Evolutionary conservation across 2,329 filamentous ascomycete species (phyloP), one percentile per base, ranked within the genome.

Genomic region (Pseudocercospora fuligena): DNA sequence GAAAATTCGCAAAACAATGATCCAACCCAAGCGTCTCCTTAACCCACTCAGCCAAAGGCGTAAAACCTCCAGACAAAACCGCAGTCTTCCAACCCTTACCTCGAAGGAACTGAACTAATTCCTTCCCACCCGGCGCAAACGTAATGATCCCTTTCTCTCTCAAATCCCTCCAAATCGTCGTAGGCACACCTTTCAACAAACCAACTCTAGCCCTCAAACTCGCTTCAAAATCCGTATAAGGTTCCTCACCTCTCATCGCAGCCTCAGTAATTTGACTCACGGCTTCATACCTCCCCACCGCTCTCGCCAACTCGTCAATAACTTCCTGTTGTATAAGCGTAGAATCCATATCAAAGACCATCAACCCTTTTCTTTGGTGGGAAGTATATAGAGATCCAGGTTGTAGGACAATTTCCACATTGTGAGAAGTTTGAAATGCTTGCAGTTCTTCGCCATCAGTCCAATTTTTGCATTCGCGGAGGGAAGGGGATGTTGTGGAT

Each of bases 321-420:
- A 97, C 94, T 82, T 99, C 95, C 79, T 99, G 94, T 62, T 94
- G 91, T 78, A 99, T 98, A 67, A 99, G 86, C 0, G 95, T 99
- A 79, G 91, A 95, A 82, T 99, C 95, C 95, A 99, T 99, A 79
- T 99, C 95, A 76, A 99, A 99, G 33, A 97, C 92, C 3, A 94
- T 93, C 11, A 98, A 84, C 8, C 94, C 88, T 19, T n/a, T n/a
- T 6, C 29, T 12, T 46, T 62, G 63, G 61, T 77, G 77, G 6
- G 60, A 51, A 12, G 60, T 49, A 60, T 72, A 73, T 3, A 75
- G 66, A 6, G 36, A 47, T 19, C 40, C 58, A 6, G 74, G 71
- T 49, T 75, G 74, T 3, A 74, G 25, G 54, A 75, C 54, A 11
- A 72, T 36, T 36, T 75, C 69, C 21, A 73, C 49, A 16, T 63